Evolutionary conservation across 371 early-diverging fungal genomes (phyloP).

Genomic region (Syncephalastrum sp.): DNA sequence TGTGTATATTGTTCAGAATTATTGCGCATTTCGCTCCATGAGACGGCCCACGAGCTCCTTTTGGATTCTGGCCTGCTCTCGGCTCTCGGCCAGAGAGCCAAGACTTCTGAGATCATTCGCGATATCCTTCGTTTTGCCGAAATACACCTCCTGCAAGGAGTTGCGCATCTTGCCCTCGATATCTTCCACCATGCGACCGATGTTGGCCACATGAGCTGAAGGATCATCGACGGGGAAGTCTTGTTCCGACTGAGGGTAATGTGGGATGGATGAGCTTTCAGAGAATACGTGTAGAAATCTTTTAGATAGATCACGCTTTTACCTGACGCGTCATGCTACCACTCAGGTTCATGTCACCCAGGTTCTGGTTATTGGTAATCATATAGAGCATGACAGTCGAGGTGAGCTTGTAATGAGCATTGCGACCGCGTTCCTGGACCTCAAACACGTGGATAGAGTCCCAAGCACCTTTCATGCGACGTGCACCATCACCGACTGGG

Average conservation of each 20-base stretch:
- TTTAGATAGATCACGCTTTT: neutral
- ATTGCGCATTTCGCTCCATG: constrained; percentile 43
- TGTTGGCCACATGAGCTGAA: constrained; percentile 84
- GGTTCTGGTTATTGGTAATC: constrained; percentile 61
- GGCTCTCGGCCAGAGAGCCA: constrained; percentile 67
- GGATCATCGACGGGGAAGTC: constrained; percentile 78
- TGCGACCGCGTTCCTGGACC: constrained; percentile 79
- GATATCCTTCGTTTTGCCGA: constrained; percentile 96
- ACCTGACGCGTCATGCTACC: constrained; percentile 95
- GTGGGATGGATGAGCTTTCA: no score
- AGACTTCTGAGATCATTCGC: constrained; percentile 89
- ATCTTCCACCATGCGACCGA: constrained; percentile 97
- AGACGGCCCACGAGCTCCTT: constrained; percentile 71
- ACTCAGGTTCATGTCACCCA: constrained; percentile 83
- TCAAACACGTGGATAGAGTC: constrained; percentile 98
- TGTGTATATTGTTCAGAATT: neutral
- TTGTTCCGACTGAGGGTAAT: constrained; percentile 63
- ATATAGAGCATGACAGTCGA: constrained; percentile 95
- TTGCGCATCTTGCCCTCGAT: constrained; percentile 96
- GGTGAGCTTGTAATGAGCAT: constrained; percentile 90
- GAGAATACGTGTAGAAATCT: no score
- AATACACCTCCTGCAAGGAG: constrained; percentile 92
- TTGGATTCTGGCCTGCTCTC: constrained; percentile 68
- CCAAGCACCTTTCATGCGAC: constrained; percentile 91
- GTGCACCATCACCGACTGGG: constrained; percentile 63